Base-by-base conservation (phyloP, 2,329 filamentous ascomycete genomes). In the Ophioceras dolichostomum region DNA sequence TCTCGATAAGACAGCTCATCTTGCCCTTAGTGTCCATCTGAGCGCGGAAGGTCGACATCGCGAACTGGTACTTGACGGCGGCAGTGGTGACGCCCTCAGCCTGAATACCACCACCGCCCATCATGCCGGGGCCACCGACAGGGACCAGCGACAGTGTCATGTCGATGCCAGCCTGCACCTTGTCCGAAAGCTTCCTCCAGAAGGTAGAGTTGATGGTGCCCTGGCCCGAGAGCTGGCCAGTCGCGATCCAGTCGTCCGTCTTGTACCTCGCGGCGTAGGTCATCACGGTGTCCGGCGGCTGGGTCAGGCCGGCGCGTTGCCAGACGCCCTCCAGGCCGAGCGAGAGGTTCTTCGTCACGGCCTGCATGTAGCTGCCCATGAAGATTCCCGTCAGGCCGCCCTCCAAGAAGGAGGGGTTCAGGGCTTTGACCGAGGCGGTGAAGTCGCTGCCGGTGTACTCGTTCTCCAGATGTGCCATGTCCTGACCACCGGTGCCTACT, bases 61-160 rank as follows among this genome's bases (percentile, higher is more conserved):
- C 77, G 76, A 98, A 98, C 60, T 95, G 89, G 65, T 98, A 98
- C 66, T 98, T 98, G 57, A 87, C 85, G 53, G 89, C 91, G 51
- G 96, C 73, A 38, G 88, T 86, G 38, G 93, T 88, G 43, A 85
- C 73, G 39, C 91, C 91, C 60, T 98, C 88, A 61, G 87, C 89
- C 59, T 79, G 75, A 38, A 79, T 58, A 33, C 77, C 77, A 42
- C 71, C 76, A 52, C 85, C 85, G 77, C 91, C 87, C 61, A 84
- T 65, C 45, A 76, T 73, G 37, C 73, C 75, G 37, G 67, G 64
- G 1, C 37, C 34, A 3, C 21, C 33, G 39, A 74, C 69, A 20
- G 74, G 68, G 22, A 77, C 77, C 48, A 94, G 81, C 46, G 88
- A 82, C 41, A 98, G 72, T 60, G 87, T 94, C 70, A 94, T 78